Evolutionary conservation across 1,284 basidiomycete genomes (phyloP).

Genomic region (Pyrrhoderma noxium): DNA sequence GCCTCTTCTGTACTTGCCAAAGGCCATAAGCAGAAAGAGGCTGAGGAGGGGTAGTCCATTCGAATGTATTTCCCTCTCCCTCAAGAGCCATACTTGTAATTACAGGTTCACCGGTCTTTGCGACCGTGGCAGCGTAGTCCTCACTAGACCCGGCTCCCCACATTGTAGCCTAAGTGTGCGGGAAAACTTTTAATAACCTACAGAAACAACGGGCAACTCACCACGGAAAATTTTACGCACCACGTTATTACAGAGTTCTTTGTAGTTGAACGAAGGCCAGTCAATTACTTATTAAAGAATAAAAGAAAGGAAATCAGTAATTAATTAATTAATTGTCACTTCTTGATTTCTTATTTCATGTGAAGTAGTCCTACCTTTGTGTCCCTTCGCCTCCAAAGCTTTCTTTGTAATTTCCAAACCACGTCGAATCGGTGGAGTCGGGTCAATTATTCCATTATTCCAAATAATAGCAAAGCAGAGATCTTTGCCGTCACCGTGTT

Average conservation of each 20-base stretch:
- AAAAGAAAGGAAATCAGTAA: neutral
- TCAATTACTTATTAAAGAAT: conserved; percentile 33
- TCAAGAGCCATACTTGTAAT: conserved; percentile 40
- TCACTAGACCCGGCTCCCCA: conserved; percentile 37
- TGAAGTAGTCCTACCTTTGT: too few species aligned
- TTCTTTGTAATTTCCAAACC: conserved; percentile 52
- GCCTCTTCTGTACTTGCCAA: conserved; percentile 49
- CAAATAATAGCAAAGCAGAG: conserved; percentile 59
- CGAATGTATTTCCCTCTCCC: conserved; percentile 21
- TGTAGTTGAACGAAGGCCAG: conserved; percentile 39
- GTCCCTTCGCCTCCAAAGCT: conserved; percentile 58
- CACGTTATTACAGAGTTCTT: conserved; percentile 28
- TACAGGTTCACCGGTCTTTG: conserved; percentile 42
- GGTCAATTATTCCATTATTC: conserved; percentile 55
- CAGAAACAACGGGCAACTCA: neutral
- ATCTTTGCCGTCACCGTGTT: conserved; percentile 49
- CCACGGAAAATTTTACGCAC: conserved; percentile 26
- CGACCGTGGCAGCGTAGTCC: conserved; percentile 36
- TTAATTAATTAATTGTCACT: too few species aligned
- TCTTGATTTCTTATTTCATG: too few species aligned
- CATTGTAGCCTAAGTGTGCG: conserved; percentile 29
- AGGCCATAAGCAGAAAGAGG: conserved; percentile 39
- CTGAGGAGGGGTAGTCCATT: conserved; percentile 18
- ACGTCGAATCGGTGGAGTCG: conserved; percentile 64
- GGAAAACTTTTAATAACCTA: neutral